Conservation (phyloP, 768 basidiomycete species). For the Phylloporus sp. region DNA sequence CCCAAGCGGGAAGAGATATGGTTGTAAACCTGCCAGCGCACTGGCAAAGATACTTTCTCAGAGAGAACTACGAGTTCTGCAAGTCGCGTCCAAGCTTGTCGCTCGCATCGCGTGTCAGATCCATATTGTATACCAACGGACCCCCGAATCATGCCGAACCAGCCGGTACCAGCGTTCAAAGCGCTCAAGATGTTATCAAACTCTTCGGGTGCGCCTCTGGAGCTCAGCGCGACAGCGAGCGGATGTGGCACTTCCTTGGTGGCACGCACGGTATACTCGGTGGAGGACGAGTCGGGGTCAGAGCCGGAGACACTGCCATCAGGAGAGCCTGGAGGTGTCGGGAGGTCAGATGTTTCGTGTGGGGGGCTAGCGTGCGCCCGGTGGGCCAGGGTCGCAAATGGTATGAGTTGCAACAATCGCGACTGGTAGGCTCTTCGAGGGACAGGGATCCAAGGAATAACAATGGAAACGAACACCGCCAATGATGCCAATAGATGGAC, state of each 20-base stretch:
- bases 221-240: constrained; percentile 28
- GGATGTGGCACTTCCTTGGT: constrained; percentile 12
- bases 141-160: constrained; percentile 33
- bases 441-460: constrained; percentile 42
- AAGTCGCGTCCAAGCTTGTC: constrained; percentile 46
- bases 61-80: constrained; percentile 44
- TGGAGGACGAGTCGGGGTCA: constrained; percentile 28
- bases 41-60: constrained; percentile 22
- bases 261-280: constrained; percentile 23
- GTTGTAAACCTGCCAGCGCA: constrained; percentile 53
- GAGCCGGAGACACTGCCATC: constrained; percentile 23
- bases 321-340: constrained; percentile 28
- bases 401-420: constrained; percentile 25
- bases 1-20: constrained; percentile 35
- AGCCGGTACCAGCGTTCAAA: constrained; percentile 36
- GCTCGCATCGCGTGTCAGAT: constrained; percentile 33
- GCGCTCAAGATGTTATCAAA: constrained; percentile 35
- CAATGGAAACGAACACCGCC: constrained; percentile 54
- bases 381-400: constrained; percentile 18
- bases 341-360: constrained; percentile 14
- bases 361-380: background rate
- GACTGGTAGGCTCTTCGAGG: constrained; percentile 18
- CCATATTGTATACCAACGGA: constrained; percentile 6
- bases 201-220: constrained; percentile 37
- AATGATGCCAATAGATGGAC: constrained; percentile 65